phyloP scores from a whole-genome alignment of 805 yeast genomes.

The Suhomyces faveliae region DNA sequence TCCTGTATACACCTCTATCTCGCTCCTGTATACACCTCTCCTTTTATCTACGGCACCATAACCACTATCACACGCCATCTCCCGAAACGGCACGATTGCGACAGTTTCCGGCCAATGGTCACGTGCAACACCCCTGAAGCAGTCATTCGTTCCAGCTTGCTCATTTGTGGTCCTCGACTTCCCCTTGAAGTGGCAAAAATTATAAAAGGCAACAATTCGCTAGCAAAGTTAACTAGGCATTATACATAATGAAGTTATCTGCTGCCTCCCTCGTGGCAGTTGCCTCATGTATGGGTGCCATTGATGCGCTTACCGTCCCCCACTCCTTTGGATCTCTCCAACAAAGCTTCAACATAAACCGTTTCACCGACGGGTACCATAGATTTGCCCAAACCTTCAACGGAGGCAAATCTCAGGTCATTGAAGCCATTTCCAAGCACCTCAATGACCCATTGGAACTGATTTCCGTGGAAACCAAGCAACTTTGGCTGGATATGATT shows the following conservation, averaged over 20 bases:
- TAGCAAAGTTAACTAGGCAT: too few relatives aligned
- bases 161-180: not conserved
- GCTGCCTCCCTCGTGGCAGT: constrained; percentile 17
- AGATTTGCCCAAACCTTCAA: constrained; percentile 6
- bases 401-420: constrained; percentile 22
- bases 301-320: constrained; percentile 24
- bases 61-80: not conserved
- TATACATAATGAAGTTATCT: constrained; percentile 19
- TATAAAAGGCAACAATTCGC: not conserved
- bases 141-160: constrained; percentile 1
- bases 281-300: constrained; percentile 15
- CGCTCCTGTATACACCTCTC: not conserved
- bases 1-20: too few relatives aligned
- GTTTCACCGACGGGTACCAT: constrained; percentile 6
- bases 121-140: not conserved
- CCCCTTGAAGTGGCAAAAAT: constrained; percentile 1
- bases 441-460: constrained; percentile 50
- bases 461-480: constrained; percentile 48
- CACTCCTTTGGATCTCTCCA: constrained; percentile 19
- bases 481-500: constrained; percentile 64
- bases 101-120: not conserved
- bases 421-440: constrained; percentile 50
- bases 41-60: not conserved
- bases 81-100: not conserved
- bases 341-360: constrained; percentile 17